phyloP scores from a whole-genome alignment of 139 green algal genomes.

The Bryopsis sp. region DNA sequence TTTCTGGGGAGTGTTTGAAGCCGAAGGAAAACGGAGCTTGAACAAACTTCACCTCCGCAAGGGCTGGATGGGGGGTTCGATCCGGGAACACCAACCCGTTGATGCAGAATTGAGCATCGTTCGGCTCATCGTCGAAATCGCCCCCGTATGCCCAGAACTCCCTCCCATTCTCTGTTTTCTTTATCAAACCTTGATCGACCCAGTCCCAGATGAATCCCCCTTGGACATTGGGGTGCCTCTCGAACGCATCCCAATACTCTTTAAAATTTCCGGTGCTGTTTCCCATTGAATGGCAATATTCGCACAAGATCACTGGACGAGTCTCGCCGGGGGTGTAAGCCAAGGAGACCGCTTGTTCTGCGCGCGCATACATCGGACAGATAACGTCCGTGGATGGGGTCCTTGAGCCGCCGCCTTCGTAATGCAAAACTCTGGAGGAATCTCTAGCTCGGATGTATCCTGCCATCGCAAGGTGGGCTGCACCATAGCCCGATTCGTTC shows the following conservation, averaged over 20 bases:
- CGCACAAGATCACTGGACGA: slow-evolving; percentile 89
- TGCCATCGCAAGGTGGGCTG: slow-evolving; percentile 58
- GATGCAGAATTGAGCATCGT: slow-evolving; percentile 92
- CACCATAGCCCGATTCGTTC: slow-evolving; percentile 87
- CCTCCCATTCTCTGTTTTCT: slow-evolving; percentile 14
- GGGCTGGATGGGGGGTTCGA: slow-evolving; percentile 56
- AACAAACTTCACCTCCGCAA: slow-evolving; percentile 44
- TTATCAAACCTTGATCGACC: slow-evolving; percentile 81
- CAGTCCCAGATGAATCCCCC: slow-evolving; percentile 99
- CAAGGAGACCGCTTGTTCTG: slow-evolving; percentile 31
- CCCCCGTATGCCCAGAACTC: slow-evolving; percentile 85
- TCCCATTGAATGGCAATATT: slow-evolving; percentile 96
- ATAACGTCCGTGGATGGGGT: slow-evolving; percentile 87
- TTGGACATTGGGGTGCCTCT: slow-evolving; percentile 42
- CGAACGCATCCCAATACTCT: slow-evolving; percentile 83
- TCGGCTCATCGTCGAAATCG: slow-evolving; percentile 82
- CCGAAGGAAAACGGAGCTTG: slow-evolving; percentile 45
- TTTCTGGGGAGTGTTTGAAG: slow-evolving; percentile 13
- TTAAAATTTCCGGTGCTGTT: slow-evolving; percentile 89
- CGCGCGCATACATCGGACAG: slow-evolving; percentile 91
- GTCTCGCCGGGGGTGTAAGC: slow-evolving; percentile 25
- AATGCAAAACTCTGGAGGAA: slow-evolving; percentile 52
- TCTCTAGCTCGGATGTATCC: slow-evolving; percentile 41
- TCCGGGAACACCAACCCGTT: slow-evolving; percentile 90
- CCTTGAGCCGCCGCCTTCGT: slow-evolving; percentile 74